Conservation (phyloP, 495 filamentous ascomycete species). For the Penicillium coffeae region DNA sequence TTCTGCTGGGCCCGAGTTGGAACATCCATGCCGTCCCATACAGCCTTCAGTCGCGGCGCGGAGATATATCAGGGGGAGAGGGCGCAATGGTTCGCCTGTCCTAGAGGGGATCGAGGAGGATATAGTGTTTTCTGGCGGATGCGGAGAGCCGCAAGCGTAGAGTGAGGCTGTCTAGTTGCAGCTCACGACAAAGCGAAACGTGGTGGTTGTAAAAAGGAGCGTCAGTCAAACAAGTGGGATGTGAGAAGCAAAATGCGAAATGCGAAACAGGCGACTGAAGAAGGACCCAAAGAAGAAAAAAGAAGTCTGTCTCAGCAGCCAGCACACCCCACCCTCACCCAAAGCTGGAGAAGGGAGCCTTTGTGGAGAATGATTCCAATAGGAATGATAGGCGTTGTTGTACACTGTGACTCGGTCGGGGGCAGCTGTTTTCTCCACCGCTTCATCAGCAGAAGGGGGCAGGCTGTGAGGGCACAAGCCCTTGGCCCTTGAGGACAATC, state of each 20-base stretch:
- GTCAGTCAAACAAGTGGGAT: neutral
- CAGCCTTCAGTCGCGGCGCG: conserved; percentile 16
- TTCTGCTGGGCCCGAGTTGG: conserved; percentile 5
- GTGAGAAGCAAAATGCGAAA: neutral
- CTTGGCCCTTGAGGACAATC: neutral
- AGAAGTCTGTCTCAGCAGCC: neutral
- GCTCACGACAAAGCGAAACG: neutral
- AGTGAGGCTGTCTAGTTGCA: too few species aligned
- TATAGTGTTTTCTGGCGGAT: neutral
- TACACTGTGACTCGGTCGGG: conserved; percentile 15
- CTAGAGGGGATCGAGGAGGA: neutral
- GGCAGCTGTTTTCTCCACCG: conserved; percentile 15
- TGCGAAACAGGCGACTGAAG: neutral
- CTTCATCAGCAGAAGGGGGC: conserved; percentile 6
- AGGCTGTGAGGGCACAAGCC: neutral
- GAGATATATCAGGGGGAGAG: too few species aligned
- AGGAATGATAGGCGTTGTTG: conserved; percentile 9
- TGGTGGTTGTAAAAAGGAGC: too few species aligned
- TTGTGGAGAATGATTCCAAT: conserved; percentile 15
- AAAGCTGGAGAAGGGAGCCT: conserved; percentile 12
- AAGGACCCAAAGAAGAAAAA: neutral
- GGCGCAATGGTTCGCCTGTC: too few species aligned
- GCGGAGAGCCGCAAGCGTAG: neutral
- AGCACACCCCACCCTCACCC: neutral
- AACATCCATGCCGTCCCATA: conserved; percentile 15